Evolutionary conservation across 495 filamentous ascomycete species (phyloP).

Genomic region (Halenospora varia): DNA sequence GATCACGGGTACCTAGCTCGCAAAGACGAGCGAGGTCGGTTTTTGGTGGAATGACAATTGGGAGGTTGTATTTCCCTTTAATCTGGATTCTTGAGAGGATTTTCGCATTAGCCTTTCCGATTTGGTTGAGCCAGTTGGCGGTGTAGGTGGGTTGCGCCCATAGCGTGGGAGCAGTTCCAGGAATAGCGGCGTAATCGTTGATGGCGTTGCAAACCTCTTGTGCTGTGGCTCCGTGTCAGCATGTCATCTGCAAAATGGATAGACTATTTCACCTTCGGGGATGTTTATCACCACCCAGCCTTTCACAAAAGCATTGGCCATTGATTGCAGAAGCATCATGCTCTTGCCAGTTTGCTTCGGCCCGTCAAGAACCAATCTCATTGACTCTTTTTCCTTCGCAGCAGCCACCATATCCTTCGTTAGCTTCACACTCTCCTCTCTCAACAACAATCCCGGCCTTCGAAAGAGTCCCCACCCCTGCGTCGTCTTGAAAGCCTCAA

Average conservation of each 20-base stretch:
- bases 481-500: constrained; percentile 85
- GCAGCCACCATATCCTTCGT: constrained; percentile 52
- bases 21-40: constrained; percentile 64
- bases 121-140: constrained; percentile 64
- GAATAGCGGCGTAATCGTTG: constrained; percentile 74
- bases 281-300: constrained; percentile 86
- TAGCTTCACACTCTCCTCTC: constrained; percentile 70
- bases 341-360: constrained; percentile 77
- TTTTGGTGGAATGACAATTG: constrained; percentile 50
- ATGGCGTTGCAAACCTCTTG: constrained; percentile 75
- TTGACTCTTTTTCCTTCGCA: constrained; percentile 50
- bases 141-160: constrained; percentile 78
- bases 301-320: constrained; percentile 76
- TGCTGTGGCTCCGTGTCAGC: constrained; percentile 41
- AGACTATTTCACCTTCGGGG: constrained; percentile 68
- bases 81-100: constrained; percentile 57
- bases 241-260: not conserved
- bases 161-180: constrained; percentile 44
- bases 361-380: constrained; percentile 69
- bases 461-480: constrained; percentile 88
- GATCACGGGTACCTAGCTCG: constrained; percentile 66
- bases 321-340: constrained; percentile 76
- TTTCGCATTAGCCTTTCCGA: constrained; percentile 65
- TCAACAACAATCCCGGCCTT: constrained; percentile 69
- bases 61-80: constrained; percentile 55